Evolutionary conservation across 805 yeast genomes (phyloP), one percentile per base, ranked within the genome.

Genomic region (Metschnikowia lochheadii): DNA sequence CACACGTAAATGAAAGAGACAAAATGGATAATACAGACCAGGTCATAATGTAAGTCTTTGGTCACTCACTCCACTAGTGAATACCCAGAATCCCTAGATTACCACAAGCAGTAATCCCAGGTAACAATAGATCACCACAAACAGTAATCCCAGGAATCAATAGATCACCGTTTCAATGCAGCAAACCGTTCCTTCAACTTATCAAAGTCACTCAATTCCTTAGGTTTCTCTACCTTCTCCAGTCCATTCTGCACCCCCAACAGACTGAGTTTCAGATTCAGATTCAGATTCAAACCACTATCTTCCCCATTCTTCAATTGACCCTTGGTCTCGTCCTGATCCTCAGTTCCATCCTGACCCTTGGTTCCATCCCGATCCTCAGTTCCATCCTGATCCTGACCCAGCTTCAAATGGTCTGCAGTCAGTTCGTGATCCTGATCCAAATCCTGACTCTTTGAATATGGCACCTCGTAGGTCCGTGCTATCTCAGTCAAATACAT

Each of bases 401-500:
- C 59, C n/a, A 48, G 58, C 6, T 61, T 66, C n/a, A 63, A 62
- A 18, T 54, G 13, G 20, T 18, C 20, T 18, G 2, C 3, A 18
- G 20, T 18, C 20, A 18, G 20, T 18, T 18, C 20, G 26, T 15
- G 26, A 8, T 11, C 40, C 40, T 10, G 26, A 10, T 11, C 38
- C 26, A 13, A 56, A 5, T 57, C 29, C 29, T 3, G 29, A 26
- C 29, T 10, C 29, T 26, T 26, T 26, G 88, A 82, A 59, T 82
- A 90, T 1, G 89, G 86, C 0, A 84, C 94, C 20, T 78, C 76
- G 61, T 90, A 89, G 0, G 96, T 87, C 46, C 75, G 75, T 1
- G 96, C 96, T 53, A 89, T 89, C 61, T 89, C 97, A 48, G 78
- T 72, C 54, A 90, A 70, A 60, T 90, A 90, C 52, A 87, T 66